Evolutionary conservation across 495 filamentous ascomycete genomes (phyloP).

Genomic region (Penicillium argentinense): DNA sequence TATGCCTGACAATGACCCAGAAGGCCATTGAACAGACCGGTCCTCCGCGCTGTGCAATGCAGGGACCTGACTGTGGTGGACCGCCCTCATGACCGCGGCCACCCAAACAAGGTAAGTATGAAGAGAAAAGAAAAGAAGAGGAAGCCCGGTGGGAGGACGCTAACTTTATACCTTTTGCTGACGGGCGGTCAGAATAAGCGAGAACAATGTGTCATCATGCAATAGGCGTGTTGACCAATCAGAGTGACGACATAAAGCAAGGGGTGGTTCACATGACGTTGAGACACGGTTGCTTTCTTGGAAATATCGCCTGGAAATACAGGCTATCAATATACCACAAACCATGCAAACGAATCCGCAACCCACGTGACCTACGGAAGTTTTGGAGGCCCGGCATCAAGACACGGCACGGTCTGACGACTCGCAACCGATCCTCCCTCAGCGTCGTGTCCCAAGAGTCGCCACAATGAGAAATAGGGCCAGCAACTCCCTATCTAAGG

Average conservation of each 20-base stretch:
- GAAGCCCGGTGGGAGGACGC: constrained; percentile 14
- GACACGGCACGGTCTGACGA: constrained; percentile 2
- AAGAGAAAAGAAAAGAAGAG: constrained; percentile 53
- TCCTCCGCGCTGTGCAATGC: constrained; percentile 77
- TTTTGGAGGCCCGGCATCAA: constrained; percentile 31
- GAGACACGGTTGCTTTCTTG: too few relatives aligned
- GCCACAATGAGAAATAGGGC: constrained; percentile 51
- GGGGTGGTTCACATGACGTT: too few relatives aligned
- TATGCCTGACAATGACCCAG: constrained; percentile 69
- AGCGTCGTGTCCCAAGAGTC: constrained; percentile 12
- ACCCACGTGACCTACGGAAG: constrained; percentile 39
- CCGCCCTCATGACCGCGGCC: constrained; percentile 61
- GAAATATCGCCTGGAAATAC: too few relatives aligned
- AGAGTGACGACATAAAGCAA: too few relatives aligned
- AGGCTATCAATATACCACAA: too few relatives aligned
- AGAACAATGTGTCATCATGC: too few relatives aligned
- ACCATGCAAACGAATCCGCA: too few relatives aligned
- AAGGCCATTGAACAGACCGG: constrained; percentile 64
- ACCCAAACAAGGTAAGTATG: constrained; percentile 75
- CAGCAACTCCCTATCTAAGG: constrained; percentile 43
- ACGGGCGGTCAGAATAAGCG: constrained; percentile 26
- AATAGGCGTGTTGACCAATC: constrained; percentile 13
- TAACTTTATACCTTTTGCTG: constrained; percentile 24
- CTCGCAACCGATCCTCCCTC: not conserved
- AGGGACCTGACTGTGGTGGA: constrained; percentile 62